A percentile compares a stretch with the other conserved stretches of the same genome.
These are phyloP conservation scores for Clonostachys chloroleuca DNA, from an alignment of 2,329 filamentous ascomycete genomes.

Conservation along the genomic window DNA sequence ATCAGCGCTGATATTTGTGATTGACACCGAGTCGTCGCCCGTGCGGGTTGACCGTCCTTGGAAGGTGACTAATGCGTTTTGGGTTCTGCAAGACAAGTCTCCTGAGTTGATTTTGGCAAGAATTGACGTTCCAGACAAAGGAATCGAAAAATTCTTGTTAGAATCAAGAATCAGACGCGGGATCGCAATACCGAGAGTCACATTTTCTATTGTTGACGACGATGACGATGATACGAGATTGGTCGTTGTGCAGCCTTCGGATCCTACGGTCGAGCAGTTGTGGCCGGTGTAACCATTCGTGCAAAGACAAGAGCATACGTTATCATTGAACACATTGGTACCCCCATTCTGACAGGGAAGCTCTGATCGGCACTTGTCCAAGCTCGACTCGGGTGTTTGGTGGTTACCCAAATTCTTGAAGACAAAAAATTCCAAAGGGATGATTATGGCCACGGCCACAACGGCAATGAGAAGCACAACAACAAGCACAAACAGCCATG, in stretches of 20 bases:
- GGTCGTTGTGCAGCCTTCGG: slow-evolving; percentile 49
- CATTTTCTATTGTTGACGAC: slow-evolving; percentile 47
- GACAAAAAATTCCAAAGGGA: slow-evolving; percentile 68
- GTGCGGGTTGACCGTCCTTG: slow-evolving; percentile 46
- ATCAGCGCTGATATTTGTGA: not conserved
- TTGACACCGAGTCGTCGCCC: slow-evolving; percentile 7
- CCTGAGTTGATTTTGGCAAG: slow-evolving; percentile 71
- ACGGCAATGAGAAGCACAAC: slow-evolving; percentile 64
- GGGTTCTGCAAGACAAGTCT: slow-evolving; percentile 74
- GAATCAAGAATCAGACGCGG: slow-evolving; percentile 67
- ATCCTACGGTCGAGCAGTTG: slow-evolving; percentile 41
- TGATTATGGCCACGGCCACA: slow-evolving; percentile 74
- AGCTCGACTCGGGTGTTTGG: slow-evolving; percentile 26
- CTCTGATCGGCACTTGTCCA: slow-evolving; percentile 53
- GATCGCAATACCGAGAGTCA: slow-evolving; percentile 77
- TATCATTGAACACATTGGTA: slow-evolving; percentile 63
- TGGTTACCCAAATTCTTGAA: slow-evolving; percentile 40
- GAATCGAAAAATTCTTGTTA: slow-evolving; percentile 67
- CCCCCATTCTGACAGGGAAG: slow-evolving; percentile 77
- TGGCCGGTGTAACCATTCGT: slow-evolving; percentile 75
- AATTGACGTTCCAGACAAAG: slow-evolving; percentile 65
- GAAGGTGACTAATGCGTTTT: slow-evolving; percentile 88
- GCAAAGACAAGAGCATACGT: slow-evolving; percentile 81
- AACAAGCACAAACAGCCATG: slow-evolving; percentile 70
- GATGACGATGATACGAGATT: slow-evolving; percentile 33